Evolutionary conservation across 495 filamentous ascomycete species (phyloP), one percentile per base, ranked within the genome.

Genomic region (Achaetomiella virescens): DNA sequence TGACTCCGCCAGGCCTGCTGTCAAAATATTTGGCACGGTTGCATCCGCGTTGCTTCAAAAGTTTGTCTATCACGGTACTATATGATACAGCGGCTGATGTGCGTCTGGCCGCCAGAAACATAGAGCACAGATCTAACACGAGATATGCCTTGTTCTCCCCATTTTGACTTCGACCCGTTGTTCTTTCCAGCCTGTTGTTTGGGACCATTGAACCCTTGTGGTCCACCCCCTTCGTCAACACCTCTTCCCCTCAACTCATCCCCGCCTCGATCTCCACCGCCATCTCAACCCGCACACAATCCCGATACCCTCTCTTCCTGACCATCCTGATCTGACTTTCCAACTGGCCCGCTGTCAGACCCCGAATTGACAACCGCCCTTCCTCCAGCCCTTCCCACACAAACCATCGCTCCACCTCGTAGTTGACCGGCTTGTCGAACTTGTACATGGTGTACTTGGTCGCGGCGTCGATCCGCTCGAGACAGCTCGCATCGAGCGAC

Each of bases 261-360:
- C 21, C 22, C 14, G 3, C 21, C 55, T 57, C 55, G 31, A 57
- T 44, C 55, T 46, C 55, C 18, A 57, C 55, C n/a, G 12, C 40
- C 55, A 57, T 57, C 14, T 51, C 48, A 5, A 57, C 55, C 41
- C 55, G 38, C 29, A 57, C 48, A 29, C 20, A 27, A 14, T 57
- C 55, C 20, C 48, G 14, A 7, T 9, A 37, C 15, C 55, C 55
- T 31, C 55, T 38, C 29, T 0, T 4, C 48, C 40, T 27, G 3
- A 57, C 15, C 55, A 57, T 46, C 29, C 21, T 10, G 3, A 57
- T 1, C 33, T 57, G 55, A 11, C 17, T 11, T 41, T 43, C 55
- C 20, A 57, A 3, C 41, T 57, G 48, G 0, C 12, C 31, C 11
- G 27, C 31, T 1, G 21, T 52, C 48, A 57, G 8, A 21, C 55